Percentiles rank a stretch among this genome's conserved stretches.
Conservation (phyloP, 2,329 filamentous ascomycete species). For the Thielaviopsis punctulata region DNA sequence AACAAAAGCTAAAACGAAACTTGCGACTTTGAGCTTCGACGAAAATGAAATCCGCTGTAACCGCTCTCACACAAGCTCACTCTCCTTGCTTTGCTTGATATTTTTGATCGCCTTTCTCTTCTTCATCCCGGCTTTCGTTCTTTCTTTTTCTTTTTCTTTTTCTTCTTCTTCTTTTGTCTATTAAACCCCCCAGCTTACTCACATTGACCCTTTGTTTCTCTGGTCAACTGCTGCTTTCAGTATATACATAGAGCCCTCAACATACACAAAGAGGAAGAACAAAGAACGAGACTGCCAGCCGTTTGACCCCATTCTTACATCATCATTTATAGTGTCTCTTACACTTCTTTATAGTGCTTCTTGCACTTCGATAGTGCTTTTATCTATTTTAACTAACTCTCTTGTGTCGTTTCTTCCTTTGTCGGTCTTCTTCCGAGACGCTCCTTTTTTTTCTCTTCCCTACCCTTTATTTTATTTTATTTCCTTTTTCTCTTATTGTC, state of each 20-base stretch:
- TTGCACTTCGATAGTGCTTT: too few species aligned
- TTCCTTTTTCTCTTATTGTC: neutral
- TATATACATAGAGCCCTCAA: neutral
- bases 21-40: neutral
- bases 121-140: neutral
- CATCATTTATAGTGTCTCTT: neutral
- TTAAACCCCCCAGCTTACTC: too few species aligned
- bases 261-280: too few species aligned
- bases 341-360: too few species aligned
- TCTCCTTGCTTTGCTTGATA: neutral
- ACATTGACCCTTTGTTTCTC: neutral
- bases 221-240: neutral
- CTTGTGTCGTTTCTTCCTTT: neutral
- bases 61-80: too few species aligned
- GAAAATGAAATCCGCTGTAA: constrained; percentile 1
- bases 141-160: neutral
- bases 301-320: too few species aligned
- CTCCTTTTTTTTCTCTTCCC: neutral
- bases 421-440: neutral
- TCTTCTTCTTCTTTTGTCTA: neutral
- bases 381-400: neutral
- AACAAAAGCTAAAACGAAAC: neutral
- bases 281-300: too few species aligned
- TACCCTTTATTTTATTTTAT: neutral
- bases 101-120: neutral